Evolutionary conservation across 208 protist species (phyloP), one percentile per base, ranked within the genome.

Genomic region (Leishmania lainsoni): DNA sequence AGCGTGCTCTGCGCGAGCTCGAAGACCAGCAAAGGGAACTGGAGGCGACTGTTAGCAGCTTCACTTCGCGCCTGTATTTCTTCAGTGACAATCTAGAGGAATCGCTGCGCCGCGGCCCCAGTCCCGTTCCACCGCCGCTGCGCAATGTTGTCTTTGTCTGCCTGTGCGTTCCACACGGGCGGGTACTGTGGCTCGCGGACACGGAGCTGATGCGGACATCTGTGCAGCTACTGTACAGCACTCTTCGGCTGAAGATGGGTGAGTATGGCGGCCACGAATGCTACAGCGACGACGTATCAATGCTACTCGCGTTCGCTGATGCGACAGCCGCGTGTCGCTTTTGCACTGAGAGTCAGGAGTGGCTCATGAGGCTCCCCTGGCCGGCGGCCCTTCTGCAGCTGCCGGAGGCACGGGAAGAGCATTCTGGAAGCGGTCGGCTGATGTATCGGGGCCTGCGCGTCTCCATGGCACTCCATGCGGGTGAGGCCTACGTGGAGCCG

Each of bases 251-350:
- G 22, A 97, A 97, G 86, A 90, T 94, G 89, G 79, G 63, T 3
- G 82, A 96, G 87, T 96, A 97, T 75, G 94, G 91, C 32, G 91
- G 83, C 9, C 94, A 96, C 81, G 94, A 97, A 82, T 94, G 89
- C 81, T 96, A 93, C 83, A 95, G 92, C 83, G 93, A 97, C 75
- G 92, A 89, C 9, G 82, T 89, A 73, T 93, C 89, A 14, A 90
- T 97, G 87, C 83, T 97, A 49, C 86, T 97, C 1, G 92, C 94
- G 51, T 96, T 96, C 77, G 86, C 86, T 32, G 90, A 95, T 71
- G 78, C 92, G 26, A 83, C 88, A 6, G 90, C 91, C 32, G 92
- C 92, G 8, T 97, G 94, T 76, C 94, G 94, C 61, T 95, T 97
- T 73, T 91, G 88, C 84, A 87, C 81, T 4, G 94, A 97, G 69